Evolutionary conservation across 495 filamentous ascomycete genomes (phyloP).

Genomic region (Lepraria neglecta): DNA sequence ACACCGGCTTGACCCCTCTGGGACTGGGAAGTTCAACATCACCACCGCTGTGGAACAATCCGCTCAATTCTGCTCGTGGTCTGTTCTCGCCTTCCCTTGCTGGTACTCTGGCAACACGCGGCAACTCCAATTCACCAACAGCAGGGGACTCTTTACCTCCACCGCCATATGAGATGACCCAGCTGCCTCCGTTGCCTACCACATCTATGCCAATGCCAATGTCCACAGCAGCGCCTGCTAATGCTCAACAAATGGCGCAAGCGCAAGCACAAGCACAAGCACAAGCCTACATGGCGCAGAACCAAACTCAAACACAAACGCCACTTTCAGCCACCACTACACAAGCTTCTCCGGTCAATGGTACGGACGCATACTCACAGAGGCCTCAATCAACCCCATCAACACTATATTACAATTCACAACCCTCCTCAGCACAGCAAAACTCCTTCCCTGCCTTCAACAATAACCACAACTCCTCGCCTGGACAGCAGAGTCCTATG

Average conservation of each 20-base stretch:
- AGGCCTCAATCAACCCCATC: slow-evolving; percentile 53
- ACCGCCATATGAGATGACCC: slow-evolving; percentile 50
- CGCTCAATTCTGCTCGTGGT: slow-evolving; percentile 39
- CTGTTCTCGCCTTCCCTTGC: slow-evolving; percentile 51
- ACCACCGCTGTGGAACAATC: slow-evolving; percentile 41
- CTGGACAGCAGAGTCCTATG: slow-evolving; percentile 54
- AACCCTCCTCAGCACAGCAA: slow-evolving; percentile 61
- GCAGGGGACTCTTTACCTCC: slow-evolving; percentile 47
- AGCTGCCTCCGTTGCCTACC: slow-evolving; percentile 53
- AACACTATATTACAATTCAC: slow-evolving; percentile 50
- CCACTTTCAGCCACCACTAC: slow-evolving; percentile 44
- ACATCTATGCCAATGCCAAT: slow-evolving; percentile 38
- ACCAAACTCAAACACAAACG: slow-evolving; percentile 31
- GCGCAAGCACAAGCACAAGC: slow-evolving; percentile 23
- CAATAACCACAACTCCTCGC: slow-evolving; percentile 49
- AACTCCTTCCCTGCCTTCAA: slow-evolving; percentile 52
- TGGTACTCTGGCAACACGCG: slow-evolving; percentile 34
- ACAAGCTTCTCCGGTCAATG: slow-evolving; percentile 54
- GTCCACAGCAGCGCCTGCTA: slow-evolving; percentile 32
- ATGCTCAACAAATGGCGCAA: slow-evolving; percentile 24
- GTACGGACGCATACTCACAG: slow-evolving; percentile 55
- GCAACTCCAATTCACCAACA: slow-evolving; percentile 46
- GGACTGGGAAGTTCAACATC: slow-evolving; percentile 43
- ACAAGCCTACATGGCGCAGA: slow-evolving; percentile 21
- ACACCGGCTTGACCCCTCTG: slow-evolving; percentile 49